Conservation (phyloP, 805 yeast species). For the Sugiyamaella americana region DNA sequence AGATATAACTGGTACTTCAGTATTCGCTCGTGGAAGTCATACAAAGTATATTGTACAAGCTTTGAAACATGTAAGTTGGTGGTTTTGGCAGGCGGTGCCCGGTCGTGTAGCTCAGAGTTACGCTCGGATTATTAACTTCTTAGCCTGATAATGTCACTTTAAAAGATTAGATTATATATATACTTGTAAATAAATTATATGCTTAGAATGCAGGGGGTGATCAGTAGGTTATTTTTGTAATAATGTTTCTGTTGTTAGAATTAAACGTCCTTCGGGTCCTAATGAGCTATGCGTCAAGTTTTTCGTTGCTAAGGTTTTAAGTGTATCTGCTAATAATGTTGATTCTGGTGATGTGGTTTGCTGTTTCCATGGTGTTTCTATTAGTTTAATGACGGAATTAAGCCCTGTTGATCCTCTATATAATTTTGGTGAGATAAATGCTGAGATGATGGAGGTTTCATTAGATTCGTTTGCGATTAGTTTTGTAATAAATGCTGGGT, state of each 20-base stretch:
- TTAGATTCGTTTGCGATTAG: neutral
- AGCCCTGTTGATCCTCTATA: neutral
- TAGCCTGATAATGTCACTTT: slow-evolving; percentile 3
- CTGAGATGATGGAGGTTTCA: neutral
- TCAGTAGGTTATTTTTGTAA: neutral
- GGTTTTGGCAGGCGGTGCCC: too few species aligned
- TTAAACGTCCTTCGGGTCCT: neutral
- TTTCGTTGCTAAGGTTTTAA: neutral
- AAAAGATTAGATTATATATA: neutral
- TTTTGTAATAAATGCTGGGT: neutral
- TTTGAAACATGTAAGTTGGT: slow-evolving; percentile 32
- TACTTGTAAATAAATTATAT: neutral
- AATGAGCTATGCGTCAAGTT: neutral
- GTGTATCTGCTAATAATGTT: neutral
- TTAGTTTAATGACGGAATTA: neutral
- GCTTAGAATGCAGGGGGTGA: too few species aligned
- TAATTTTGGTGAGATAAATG: neutral
- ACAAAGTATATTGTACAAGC: slow-evolving; percentile 38
- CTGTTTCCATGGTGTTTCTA: neutral
- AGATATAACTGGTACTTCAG: slow-evolving; percentile 17
- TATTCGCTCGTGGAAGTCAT: slow-evolving; percentile 40
- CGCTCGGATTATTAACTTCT: too few species aligned
- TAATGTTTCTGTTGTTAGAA: neutral
- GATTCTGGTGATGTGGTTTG: neutral
- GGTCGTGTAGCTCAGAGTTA: neutral